Evolutionary conservation across 2,329 filamentous ascomycete species (phyloP).

Genomic region (Penicillium sp.): DNA sequence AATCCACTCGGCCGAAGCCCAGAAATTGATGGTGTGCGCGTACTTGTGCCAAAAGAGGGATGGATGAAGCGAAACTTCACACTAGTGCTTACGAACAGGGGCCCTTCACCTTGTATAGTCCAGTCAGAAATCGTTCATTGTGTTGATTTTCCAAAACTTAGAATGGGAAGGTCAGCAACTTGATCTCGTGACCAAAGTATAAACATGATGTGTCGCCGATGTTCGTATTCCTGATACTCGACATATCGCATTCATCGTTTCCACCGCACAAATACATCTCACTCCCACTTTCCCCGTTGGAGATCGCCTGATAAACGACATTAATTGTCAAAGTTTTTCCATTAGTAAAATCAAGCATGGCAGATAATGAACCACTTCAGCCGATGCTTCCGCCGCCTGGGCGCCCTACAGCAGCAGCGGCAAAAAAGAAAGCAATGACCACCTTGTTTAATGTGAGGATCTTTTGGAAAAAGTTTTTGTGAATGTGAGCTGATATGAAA

Average conservation of each 20-base stretch:
- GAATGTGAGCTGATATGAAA: not conserved
- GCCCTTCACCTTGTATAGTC: no score
- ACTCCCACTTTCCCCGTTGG: no score
- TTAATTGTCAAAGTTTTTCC: not conserved
- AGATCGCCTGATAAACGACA: not conserved
- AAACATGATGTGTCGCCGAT: no score
- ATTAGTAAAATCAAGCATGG: not conserved
- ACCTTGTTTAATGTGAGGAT: not conserved
- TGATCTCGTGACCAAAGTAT: no score
- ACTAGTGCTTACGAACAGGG: no score
- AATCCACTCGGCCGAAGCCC: no score
- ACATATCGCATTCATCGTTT: not conserved
- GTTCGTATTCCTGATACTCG: not conserved
- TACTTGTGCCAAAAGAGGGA: no score
- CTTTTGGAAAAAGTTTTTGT: rapidly evolving
- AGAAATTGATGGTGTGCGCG: no score
- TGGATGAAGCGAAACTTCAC: no score
- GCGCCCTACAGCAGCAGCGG: not conserved
- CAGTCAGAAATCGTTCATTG: no score
- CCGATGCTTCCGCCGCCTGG: not conserved
- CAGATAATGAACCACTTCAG: not conserved
- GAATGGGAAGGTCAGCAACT: no score
- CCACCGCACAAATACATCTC: not conserved
- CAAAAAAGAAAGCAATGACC: not conserved
- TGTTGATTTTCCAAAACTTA: no score